Base-by-base conservation (phyloP, 2,329 filamentous ascomycete genomes). In the Aspergillus nomiae region DNA sequence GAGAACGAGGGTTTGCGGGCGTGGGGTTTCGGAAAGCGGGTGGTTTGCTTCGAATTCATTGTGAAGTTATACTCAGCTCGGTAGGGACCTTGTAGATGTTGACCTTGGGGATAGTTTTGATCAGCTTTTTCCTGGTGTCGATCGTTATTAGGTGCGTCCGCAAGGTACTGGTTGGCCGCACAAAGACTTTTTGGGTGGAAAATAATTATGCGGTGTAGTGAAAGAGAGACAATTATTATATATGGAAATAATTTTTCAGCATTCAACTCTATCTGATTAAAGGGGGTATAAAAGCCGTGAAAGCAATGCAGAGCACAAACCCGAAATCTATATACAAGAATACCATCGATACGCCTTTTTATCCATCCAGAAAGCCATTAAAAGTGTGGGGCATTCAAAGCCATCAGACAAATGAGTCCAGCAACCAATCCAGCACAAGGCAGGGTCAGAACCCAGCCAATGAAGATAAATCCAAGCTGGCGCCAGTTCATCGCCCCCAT, bases 401-500 rank as follows among this genome's bases (percentile, higher is more conserved):
- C 78, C 74, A 82, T 79, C 55, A 76, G 61, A 61, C 77, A 79
- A 5, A 81, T 56, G 36, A 81, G 57, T 0, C 80, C 80, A 16
- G 76, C 68, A 21, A 80, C 72, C 56, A 81, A 65, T 48, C 80
- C 81, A 30, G 81, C 80, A 61, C 63, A 69, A 51, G 81, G 81
- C 10, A 83, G 69, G 1, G 81, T 83, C 51, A 82, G 67, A 38
- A 83, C 70, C 81, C 81, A 82, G 11, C 79, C 80, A 21, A 73
- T 69, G 63, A 81, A 80, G 54, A 83, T 82, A 67, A 74, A 81
- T 1, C 67, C 73, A 14, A 82, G 61, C 67, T 81, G 79, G 50
- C 74, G 71, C 80, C 80, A 83, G 60, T 83, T 83, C 62, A 83
- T 76, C 1, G 78, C 77, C 16, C 76, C 70, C 16, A 77, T 54